Evolutionary conservation across 129 eudicot genomes (phyloP).

Genomic region (sunflower (Helianthus annuus)): DNA sequence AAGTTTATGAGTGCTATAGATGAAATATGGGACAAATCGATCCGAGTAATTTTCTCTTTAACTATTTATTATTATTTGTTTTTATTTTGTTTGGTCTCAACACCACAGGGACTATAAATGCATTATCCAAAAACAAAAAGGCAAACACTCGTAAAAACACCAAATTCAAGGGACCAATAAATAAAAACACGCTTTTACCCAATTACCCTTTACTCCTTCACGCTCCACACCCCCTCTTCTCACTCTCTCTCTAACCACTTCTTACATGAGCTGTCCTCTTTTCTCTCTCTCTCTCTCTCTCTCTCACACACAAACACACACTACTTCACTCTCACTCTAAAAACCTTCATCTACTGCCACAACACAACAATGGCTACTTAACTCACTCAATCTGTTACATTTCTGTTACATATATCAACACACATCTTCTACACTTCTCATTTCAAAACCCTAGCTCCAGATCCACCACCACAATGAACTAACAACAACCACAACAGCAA

Average conservation of each 20-base stretch:
- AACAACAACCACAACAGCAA: slow-evolving; percentile 7
- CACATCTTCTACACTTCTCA: not conserved
- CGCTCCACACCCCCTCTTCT: not conserved
- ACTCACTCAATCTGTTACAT: not conserved
- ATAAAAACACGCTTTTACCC: not conserved
- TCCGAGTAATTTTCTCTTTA: no score
- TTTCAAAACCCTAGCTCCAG: slow-evolving; percentile 37
- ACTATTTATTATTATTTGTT: no score
- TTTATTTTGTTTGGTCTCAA: no score
- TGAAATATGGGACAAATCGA: no score
- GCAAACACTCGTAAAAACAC: not conserved
- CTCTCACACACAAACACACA: not conserved
- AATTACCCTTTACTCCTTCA: not conserved
- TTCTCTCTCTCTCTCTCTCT: not conserved
- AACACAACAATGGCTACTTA: not conserved
- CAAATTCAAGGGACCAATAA: not conserved
- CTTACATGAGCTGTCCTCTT: not conserved
- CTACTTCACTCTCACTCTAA: not conserved
- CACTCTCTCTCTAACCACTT: not conserved
- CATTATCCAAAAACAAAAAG: not conserved
- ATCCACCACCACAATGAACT: slow-evolving; percentile 28
- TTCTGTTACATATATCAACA: not conserved
- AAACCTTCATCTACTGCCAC: not conserved
- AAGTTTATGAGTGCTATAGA: no score
- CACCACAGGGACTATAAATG: not conserved